Evolutionary conservation across 306 rosid species (phyloP).

Genomic region (Acacia crassicarpa): DNA sequence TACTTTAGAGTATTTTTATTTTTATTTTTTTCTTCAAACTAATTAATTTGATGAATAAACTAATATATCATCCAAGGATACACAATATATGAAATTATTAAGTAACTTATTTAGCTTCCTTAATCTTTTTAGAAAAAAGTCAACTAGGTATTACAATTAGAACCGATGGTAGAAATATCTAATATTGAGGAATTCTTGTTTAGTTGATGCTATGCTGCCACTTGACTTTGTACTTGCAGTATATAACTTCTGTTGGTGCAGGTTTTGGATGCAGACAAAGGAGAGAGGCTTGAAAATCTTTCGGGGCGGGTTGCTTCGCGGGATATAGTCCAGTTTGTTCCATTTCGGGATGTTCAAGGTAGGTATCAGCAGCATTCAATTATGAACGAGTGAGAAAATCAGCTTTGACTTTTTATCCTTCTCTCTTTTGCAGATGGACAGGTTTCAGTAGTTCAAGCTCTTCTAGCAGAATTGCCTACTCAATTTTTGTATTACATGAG

Average conservation of each 20-base stretch:
- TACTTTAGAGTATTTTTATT: too few species aligned
- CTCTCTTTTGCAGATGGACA: conserved; percentile 58
- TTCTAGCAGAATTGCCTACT: conserved; percentile 78
- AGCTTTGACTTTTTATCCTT: conserved; percentile 10
- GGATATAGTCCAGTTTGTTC: conserved; percentile 81
- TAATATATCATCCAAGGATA: too few species aligned
- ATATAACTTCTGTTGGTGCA: conserved; percentile 14
- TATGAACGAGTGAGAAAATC: not conserved
- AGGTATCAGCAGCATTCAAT: conserved; percentile 25
- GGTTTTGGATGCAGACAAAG: conserved; percentile 85
- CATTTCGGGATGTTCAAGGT: conserved; percentile 77
- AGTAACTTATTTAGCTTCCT: too few species aligned
- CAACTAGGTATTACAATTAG: too few species aligned
- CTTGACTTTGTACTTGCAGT: not conserved
- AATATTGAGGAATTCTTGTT: not conserved
- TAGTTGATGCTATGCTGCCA: not conserved
- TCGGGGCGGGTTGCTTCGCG: conserved; percentile 80
- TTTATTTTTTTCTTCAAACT: too few species aligned
- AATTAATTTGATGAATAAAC: too few species aligned
- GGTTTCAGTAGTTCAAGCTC: conserved; percentile 75
- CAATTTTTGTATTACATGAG: conserved; percentile 80
- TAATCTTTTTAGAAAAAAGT: too few species aligned
- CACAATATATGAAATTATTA: too few species aligned
- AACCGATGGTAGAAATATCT: too few species aligned
- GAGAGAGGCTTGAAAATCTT: conserved; percentile 73